Percentiles rank a stretch among this genome's conserved stretches.
phyloP scores from a whole-genome alignment of 495 filamentous ascomycete species.

The Polyplosphaeria fusca region DNA sequence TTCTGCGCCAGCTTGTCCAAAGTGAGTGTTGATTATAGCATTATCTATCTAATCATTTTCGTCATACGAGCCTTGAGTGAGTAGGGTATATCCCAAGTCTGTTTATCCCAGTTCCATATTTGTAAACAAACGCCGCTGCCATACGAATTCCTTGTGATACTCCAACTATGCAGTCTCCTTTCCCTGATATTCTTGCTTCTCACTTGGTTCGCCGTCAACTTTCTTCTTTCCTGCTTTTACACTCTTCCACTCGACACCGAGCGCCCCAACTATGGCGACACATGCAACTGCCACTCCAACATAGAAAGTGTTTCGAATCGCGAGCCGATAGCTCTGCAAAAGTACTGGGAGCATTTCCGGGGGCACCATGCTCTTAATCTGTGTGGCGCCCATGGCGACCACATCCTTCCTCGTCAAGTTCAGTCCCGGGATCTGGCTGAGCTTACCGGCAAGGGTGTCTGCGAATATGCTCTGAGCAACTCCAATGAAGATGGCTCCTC shows the following conservation, averaged over 20 bases:
- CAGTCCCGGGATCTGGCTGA: slow-evolving; percentile 47
- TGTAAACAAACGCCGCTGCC: not conserved
- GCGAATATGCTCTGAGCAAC: slow-evolving; percentile 25
- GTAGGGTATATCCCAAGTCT: not conserved
- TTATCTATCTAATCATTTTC: not conserved
- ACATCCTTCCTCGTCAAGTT: not conserved
- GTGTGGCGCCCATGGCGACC: slow-evolving; percentile 16
- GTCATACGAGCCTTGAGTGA: not conserved
- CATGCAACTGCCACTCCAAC: slow-evolving; percentile 13
- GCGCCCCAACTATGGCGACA: slow-evolving; percentile 13
- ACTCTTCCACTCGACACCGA: slow-evolving; percentile 25
- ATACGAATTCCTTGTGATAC: not conserved
- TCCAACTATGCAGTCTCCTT: not conserved
- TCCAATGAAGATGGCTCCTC: slow-evolving; percentile 18
- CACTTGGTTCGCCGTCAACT: not conserved
- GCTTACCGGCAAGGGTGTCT: slow-evolving; percentile 38
- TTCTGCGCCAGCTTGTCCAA: no score
- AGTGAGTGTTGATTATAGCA: no score
- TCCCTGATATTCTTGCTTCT: not conserved
- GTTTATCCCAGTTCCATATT: not conserved
- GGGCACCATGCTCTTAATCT: slow-evolving; percentile 17
- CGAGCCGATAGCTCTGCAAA: slow-evolving; percentile 14
- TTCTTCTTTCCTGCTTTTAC: slow-evolving; percentile 1
- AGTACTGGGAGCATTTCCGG: slow-evolving; percentile 9
- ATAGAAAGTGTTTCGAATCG: slow-evolving; percentile 18